Evolutionary conservation across 345 rosid genomes (phyloP), one percentile per base, ranked within the genome.

Genomic region (Trapa bicornis): DNA sequence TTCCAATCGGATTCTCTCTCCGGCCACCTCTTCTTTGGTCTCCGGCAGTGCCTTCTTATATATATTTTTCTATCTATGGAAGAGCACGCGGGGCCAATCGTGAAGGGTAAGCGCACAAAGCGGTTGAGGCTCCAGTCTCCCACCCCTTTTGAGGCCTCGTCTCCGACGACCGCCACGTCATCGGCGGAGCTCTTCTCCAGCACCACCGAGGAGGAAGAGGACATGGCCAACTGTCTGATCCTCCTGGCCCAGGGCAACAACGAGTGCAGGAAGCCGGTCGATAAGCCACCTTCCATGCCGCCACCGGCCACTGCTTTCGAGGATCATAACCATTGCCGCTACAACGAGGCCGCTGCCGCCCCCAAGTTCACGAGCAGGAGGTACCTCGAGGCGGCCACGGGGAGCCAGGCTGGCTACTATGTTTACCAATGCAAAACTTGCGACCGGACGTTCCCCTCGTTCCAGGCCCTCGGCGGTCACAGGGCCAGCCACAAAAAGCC

Each of bases 91-190:
- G 47, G 42, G 11, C 47, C 66, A 22, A 77, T 86, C 57, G 75
- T 78, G 10, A 93, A 93, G 80, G 92, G 96, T 56, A 90, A 88
- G 80, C 47, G 96, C 65, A 93, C 97, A 10, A 93, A 93, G 77
- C 71, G 98, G 32, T 86, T 76, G 17, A 80, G 92, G 71, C 81
- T 80, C 22, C 56, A 64, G 35, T 64, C 67, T 3, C 67, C 29
- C 29, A 22, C 29, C 29, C 29, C 29, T 22, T 22, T 22, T 22
- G 29, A 22, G 29, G 32, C 66, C 66, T 57, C 61, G 14, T 57
- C 61, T 9, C 61, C 61, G 37, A 22, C 35, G 12, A 42, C 32
- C 35, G 16, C 35, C 13, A 16, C 43, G 35, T 38, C 66, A 1
- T 37, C 47, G 47, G 47, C 43, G 10, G 66, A 64, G 47, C 29